These are phyloP conservation scores for Diplodia sapinea DNA, from an alignment of 2,329 filamentous ascomycete genomes.

Conservation along the genomic window DNA sequence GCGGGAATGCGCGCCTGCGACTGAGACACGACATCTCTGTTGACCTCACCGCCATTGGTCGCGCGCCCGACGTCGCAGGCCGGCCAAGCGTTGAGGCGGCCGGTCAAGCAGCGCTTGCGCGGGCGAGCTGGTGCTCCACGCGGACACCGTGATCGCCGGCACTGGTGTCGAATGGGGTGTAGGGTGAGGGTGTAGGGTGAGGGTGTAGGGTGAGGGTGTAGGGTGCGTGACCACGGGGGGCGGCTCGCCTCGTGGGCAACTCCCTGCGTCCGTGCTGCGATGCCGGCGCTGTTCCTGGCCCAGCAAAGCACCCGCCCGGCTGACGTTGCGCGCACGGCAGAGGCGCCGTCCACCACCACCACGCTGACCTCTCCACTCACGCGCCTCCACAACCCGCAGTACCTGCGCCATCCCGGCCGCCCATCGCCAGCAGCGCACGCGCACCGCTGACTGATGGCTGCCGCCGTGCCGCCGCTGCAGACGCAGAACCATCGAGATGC, in stretches of 20 bases:
- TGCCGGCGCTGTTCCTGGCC: conserved; percentile 21
- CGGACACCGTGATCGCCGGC: conserved; percentile 2
- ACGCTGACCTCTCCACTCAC: not conserved
- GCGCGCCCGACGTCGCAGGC: not conserved
- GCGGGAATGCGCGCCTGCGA: not conserved
- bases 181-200: conserved; percentile 1
- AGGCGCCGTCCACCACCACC: conserved; percentile 5
- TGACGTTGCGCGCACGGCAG: not conserved
- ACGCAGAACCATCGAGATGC: not conserved
- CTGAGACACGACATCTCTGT: conserved; percentile 9
- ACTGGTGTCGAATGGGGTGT: conserved; percentile 8
- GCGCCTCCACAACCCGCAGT: conserved; percentile 3
- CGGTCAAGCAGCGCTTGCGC: not conserved
- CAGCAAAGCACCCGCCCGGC: conserved; percentile 5
- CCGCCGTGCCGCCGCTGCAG: no score
- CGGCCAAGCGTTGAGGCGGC: not conserved
- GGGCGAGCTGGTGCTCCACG: not conserved
- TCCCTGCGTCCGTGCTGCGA: conserved; percentile 1
- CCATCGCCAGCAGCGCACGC: not conserved
- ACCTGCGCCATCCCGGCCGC: conserved; percentile 24
- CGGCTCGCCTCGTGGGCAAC: conserved; percentile 25
- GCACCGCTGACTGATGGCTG: not conserved
- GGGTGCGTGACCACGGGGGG: conserved; percentile 13
- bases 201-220: no score
- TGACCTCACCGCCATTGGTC: not conserved